Percentiles rank a stretch among this genome's conserved stretches.
phyloP scores from a whole-genome alignment of 352 stramenopile species.

The Phytophthora europaea region DNA sequence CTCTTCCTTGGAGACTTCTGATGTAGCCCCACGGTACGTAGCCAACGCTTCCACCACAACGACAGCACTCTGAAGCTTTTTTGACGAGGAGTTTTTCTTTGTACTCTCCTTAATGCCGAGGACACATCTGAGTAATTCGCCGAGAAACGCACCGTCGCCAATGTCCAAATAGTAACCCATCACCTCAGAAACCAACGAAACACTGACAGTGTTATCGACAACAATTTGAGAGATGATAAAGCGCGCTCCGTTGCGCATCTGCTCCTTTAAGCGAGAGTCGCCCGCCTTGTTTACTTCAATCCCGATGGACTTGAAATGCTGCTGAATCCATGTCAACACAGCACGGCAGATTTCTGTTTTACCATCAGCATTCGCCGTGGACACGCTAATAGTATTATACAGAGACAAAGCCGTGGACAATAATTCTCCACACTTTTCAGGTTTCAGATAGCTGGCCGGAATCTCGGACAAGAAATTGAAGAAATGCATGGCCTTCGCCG shows the following conservation, averaged over 20 bases:
- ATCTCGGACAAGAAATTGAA: conserved; percentile 49
- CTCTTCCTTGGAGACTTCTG: conserved; percentile 35
- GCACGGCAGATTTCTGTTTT: conserved; percentile 26
- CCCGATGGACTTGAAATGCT: conserved; percentile 36
- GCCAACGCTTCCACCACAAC: conserved; percentile 53
- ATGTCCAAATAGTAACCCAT: conserved; percentile 44
- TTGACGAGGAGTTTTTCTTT: conserved; percentile 7
- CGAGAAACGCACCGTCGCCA: conserved; percentile 40
- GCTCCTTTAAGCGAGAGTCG: conserved; percentile 3
- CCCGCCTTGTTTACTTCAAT: conserved; percentile 23
- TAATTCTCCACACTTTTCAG: conserved; percentile 34
- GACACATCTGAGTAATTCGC: conserved; percentile 41
- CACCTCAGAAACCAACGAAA: conserved; percentile 42
- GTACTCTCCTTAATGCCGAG: conserved; percentile 5
- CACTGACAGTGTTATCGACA: conserved; percentile 19
- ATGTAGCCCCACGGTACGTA: conserved; percentile 14
- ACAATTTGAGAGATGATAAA: conserved; percentile 40
- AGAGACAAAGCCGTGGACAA: conserved; percentile 31
- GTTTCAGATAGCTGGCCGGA: conserved; percentile 47
- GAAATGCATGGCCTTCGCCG: conserved; percentile 26
- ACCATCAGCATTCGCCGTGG: not conserved
- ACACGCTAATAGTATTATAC: conserved; percentile 28
- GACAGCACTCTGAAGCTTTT: conserved; percentile 35
- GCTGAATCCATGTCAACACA: conserved; percentile 41
- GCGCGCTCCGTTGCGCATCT: conserved; percentile 23